Evolutionary conservation across 1,284 basidiomycete genomes (phyloP), one percentile per base, ranked within the genome.

Genomic region (Erythrobasidium hasegawianum): DNA sequence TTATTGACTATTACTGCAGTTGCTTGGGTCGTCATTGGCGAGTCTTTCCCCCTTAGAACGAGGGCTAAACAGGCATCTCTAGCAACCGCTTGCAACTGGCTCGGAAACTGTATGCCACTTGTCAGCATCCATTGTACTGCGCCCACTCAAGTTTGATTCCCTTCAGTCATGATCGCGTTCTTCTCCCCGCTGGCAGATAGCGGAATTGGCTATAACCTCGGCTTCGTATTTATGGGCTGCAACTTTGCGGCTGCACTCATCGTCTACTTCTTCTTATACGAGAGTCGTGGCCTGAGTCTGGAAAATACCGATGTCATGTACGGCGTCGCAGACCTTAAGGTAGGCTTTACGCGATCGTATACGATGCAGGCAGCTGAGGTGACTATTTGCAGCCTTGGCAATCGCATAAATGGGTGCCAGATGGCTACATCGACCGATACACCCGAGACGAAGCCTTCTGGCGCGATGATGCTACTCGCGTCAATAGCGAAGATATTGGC

Each of bases 51-150:
- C 0, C 87, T 85, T 13, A 79, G 84, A 47, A 88, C 86, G 5
- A 81, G 87, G 62, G 86, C 86, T 5, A 87, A 87, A 77, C 88
- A 89, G 74, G 87, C 84, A 11, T 83, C 86, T 14, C 76, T 90
- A 43, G 82, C 87, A 0, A 88, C 87, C 0, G 82, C 85, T 0
- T 80, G 80, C 53, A 86, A 85, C 78, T 86, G 60, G 29, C 54
- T 65, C 4, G 59, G 72, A 83, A 88, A 87, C 76, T 89, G 58
- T 61, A 26, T 39, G 47, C 26, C 47, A 3, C n/a, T 10, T 3
- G 9, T 7, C 10, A 3, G 55, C 29, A 3, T 7, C 14, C 4
- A 8, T 26, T 57, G 29, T 4, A 54, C 7, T n/a, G 3, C 8
- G 9, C 4, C 16, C 5, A 38, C 3, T n/a, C 18, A 57, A 8